A percentile compares a stretch with the other conserved stretches of the same genome.
Evolutionary conservation across 805 yeast genomes (phyloP).

Genomic region (Metschnikowia shivogae): DNA sequence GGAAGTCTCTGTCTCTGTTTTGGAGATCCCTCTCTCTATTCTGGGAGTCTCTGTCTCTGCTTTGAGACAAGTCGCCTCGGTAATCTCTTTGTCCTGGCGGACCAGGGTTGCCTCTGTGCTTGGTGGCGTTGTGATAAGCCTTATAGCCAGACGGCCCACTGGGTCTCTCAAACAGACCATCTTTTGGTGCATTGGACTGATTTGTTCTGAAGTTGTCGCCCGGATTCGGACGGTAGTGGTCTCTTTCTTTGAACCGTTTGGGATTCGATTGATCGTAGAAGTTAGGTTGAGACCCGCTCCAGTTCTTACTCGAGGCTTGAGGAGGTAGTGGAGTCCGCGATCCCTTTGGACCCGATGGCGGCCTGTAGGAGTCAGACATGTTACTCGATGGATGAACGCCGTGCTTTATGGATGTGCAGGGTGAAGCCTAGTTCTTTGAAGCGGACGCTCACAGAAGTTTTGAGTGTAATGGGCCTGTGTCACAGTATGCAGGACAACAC

Average conservation of each 20-base stretch:
- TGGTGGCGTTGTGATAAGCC: neutral
- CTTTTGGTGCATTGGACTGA: neutral
- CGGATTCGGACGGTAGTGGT: constrained; percentile 13
- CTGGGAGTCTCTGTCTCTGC: neutral
- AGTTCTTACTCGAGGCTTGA: constrained; percentile 7
- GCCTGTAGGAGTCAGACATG: constrained; percentile 20
- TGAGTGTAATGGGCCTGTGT: constrained; percentile 1
- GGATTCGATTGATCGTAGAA: constrained; percentile 9
- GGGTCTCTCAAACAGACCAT: constrained; percentile 10
- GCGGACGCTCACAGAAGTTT: constrained; percentile 5
- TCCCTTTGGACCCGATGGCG: constrained; percentile 20
- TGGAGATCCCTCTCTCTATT: neutral
- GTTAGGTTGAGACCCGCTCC: constrained; percentile 10
- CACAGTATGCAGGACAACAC: neutral
- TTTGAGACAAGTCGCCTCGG: constrained; percentile 1
- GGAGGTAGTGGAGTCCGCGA: constrained; percentile 13
- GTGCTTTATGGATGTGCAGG: neutral
- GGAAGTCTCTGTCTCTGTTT: neutral
- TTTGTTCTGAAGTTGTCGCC: constrained; percentile 3
- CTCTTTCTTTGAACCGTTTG: constrained; percentile 15
- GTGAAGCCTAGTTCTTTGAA: neutral
- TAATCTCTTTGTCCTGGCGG: neutral
- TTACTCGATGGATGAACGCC: neutral
- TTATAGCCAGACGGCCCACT: constrained; percentile 15
- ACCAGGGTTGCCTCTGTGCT: neutral